Percentiles rank a stretch among this genome's conserved stretches.
Evolutionary conservation across 768 basidiomycete species (phyloP).

Genomic region (Termitomyces sp.): DNA sequence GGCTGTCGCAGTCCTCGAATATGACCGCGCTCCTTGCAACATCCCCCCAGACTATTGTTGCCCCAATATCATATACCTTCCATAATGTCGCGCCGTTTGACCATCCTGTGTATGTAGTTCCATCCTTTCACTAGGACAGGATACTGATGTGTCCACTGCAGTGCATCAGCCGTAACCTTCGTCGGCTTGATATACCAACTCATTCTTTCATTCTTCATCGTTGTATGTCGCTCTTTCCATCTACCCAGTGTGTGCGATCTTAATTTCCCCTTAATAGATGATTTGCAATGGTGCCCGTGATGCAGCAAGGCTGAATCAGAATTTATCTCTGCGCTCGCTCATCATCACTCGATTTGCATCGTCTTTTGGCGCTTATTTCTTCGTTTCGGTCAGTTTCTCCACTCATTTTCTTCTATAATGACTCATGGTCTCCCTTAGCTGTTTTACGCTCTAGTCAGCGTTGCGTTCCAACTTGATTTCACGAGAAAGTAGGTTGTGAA

Average conservation of each 20-base stretch:
- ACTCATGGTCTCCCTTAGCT: constrained; percentile 31
- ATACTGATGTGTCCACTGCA: constrained; percentile 14
- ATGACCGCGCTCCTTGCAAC: constrained; percentile 32
- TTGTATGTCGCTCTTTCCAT: constrained; percentile 24
- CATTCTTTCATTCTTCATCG: constrained; percentile 42
- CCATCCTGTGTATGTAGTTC: constrained; percentile 45
- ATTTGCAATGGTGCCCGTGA: constrained; percentile 27
- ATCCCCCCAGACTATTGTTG: constrained; percentile 47
- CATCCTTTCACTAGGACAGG: too few species aligned
- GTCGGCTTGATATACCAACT: constrained; percentile 53
- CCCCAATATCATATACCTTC: constrained; percentile 46
- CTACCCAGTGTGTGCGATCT: background rate
- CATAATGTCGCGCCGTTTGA: constrained; percentile 56
- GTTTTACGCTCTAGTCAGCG: constrained; percentile 55
- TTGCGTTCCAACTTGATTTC: constrained; percentile 60
- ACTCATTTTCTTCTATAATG: background rate
- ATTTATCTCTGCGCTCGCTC: constrained; percentile 26
- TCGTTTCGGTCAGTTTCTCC: constrained; percentile 31
- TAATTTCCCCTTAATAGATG: constrained; percentile 20
- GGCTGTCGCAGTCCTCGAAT: constrained; percentile 23
- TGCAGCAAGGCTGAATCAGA: constrained; percentile 24
- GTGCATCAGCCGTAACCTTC: constrained; percentile 41
- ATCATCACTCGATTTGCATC: constrained; percentile 27
- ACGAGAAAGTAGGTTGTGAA: constrained; percentile 30
- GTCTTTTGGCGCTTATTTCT: constrained; percentile 29